A percentile compares a stretch with the other conserved stretches of the same genome.
Evolutionary conservation across 2,329 filamentous ascomycete genomes (phyloP).

Genomic region (Fusarium sarcochroum): DNA sequence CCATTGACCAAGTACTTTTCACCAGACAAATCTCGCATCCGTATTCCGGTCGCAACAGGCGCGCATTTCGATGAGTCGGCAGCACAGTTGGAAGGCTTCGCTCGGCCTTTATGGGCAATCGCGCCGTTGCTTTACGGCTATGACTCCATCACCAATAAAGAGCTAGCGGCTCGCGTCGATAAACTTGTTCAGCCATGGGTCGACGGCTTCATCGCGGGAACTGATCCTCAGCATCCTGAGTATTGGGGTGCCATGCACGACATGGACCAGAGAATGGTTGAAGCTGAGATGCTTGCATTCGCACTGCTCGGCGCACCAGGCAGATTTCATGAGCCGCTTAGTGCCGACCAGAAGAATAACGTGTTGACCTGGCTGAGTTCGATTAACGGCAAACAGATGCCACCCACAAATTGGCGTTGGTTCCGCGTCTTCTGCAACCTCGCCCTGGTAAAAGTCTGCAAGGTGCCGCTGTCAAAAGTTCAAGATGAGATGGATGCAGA

Average conservation of each 20-base stretch:
- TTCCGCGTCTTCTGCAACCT: constrained; percentile 66
- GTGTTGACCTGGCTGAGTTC: constrained; percentile 58
- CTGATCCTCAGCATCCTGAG: constrained; percentile 52
- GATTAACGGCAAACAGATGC: constrained; percentile 62
- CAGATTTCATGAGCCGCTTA: constrained; percentile 52
- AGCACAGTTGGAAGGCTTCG: constrained; percentile 62
- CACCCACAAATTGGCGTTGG: constrained; percentile 66
- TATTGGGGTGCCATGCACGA: constrained; percentile 64
- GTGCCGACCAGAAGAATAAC: constrained; percentile 51
- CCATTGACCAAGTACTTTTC: constrained; percentile 55
- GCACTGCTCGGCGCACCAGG: constrained; percentile 61
- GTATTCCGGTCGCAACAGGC: constrained; percentile 55
- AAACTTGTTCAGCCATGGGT: constrained; percentile 50
- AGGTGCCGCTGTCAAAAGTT: constrained; percentile 53
- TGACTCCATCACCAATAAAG: constrained; percentile 46
- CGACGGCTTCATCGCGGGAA: constrained; percentile 50
- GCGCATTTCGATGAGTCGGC: constrained; percentile 61
- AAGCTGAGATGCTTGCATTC: constrained; percentile 65
- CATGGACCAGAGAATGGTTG: constrained; percentile 68
- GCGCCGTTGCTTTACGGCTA: constrained; percentile 57
- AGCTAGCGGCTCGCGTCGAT: constrained; percentile 5
- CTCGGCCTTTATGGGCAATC: constrained; percentile 56
- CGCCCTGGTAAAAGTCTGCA: constrained; percentile 59
- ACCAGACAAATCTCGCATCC: constrained; percentile 52
- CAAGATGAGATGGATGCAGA: constrained; percentile 58